These are phyloP conservation scores for Saccharomycopsis schoenii DNA, from an alignment of 805 yeast genomes.

Conservation along the genomic window DNA sequence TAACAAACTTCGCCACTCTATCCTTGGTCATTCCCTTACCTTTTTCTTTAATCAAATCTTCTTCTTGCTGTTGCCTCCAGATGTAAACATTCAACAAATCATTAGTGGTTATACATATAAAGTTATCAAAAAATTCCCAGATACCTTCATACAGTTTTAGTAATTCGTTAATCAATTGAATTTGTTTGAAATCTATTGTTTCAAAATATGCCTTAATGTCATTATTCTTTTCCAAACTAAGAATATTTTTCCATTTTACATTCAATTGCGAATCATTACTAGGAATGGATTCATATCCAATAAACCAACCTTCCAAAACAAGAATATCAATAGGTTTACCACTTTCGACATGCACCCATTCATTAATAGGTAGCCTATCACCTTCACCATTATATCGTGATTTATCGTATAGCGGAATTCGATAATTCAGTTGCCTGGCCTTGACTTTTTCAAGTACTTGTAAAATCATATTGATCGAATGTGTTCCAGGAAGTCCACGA, in stretches of 20 bases:
- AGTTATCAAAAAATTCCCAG: slow-evolving; percentile 51
- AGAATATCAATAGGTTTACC: slow-evolving; percentile 47
- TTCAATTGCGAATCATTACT: slow-evolving; percentile 24
- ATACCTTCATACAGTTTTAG: slow-evolving; percentile 40
- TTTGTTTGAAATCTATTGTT: slow-evolving; percentile 23
- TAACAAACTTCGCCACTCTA: slow-evolving; percentile 59
- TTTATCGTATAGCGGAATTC: slow-evolving; percentile 71
- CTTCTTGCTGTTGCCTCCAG: slow-evolving; percentile 77
- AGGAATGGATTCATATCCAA: slow-evolving; percentile 51
- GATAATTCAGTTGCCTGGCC: slow-evolving; percentile 23
- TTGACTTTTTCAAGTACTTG: slow-evolving; percentile 26
- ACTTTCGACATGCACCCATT: slow-evolving; percentile 30
- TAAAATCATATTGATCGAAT: slow-evolving; percentile 48
- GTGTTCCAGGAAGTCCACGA: slow-evolving; percentile 92
- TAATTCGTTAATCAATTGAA: slow-evolving; percentile 39
- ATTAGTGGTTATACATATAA: slow-evolving; percentile 53
- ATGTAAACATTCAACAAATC: slow-evolving; percentile 51
- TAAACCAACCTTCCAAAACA: slow-evolving; percentile 90
- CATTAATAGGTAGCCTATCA: slow-evolving; percentile 42
- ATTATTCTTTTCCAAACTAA: slow-evolving; percentile 9
- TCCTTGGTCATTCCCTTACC: slow-evolving; percentile 78
- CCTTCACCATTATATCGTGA: slow-evolving; percentile 65
- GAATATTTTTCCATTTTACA: slow-evolving; percentile 14
- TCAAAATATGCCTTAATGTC: slow-evolving; percentile 21
- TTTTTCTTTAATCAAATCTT: slow-evolving; percentile 36